A percentile compares a stretch with the other conserved stretches of the same genome.
These are phyloP conservation scores for Ministeria vibrans DNA, from an alignment of 78 protist species.

Conservation along the genomic window DNA sequence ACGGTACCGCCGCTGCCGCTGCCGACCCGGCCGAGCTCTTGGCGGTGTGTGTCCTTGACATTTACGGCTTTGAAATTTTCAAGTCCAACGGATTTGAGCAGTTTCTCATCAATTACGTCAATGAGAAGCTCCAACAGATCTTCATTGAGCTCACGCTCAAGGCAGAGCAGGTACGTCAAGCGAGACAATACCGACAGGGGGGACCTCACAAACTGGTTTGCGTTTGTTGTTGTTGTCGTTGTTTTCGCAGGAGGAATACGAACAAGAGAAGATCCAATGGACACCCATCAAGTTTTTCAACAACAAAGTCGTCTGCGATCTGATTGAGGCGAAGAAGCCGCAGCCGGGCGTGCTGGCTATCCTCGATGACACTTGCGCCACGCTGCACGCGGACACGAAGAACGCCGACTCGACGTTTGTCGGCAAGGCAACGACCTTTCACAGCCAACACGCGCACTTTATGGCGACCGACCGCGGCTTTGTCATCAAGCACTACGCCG, in stretches of 20 bases:
- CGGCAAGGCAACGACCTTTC: constrained; percentile 49
- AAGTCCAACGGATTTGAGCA: constrained; percentile 66
- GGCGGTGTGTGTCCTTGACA: constrained; percentile 79
- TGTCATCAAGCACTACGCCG: constrained; percentile 79
- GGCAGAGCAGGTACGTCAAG: constrained; percentile 75
- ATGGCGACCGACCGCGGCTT: neutral
- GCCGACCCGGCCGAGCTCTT: neutral
- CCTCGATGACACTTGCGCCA: constrained; percentile 79
- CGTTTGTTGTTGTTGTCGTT: constrained; percentile 30
- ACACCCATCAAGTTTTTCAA: constrained; percentile 72
- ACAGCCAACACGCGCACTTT: constrained; percentile 60
- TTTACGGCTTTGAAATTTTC: constrained; percentile 91
- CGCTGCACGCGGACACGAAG: constrained; percentile 68
- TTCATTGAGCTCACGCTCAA: constrained; percentile 82
- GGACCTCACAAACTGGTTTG: constrained; percentile 61
- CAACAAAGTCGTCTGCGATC: constrained; percentile 81
- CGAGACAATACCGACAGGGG: constrained; percentile 72
- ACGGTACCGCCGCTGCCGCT: neutral
- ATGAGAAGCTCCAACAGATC: constrained; percentile 86
- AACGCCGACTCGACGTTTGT: constrained; percentile 73
- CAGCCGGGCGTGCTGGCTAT: constrained; percentile 78
- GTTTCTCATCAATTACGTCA: constrained; percentile 80
- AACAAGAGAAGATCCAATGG: constrained; percentile 86
- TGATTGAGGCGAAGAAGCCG: constrained; percentile 73
- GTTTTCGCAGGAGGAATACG: constrained; percentile 73